Evolutionary conservation across 2,329 filamentous ascomycete genomes (phyloP).

Genomic region (Bretziella fagacearum): DNA sequence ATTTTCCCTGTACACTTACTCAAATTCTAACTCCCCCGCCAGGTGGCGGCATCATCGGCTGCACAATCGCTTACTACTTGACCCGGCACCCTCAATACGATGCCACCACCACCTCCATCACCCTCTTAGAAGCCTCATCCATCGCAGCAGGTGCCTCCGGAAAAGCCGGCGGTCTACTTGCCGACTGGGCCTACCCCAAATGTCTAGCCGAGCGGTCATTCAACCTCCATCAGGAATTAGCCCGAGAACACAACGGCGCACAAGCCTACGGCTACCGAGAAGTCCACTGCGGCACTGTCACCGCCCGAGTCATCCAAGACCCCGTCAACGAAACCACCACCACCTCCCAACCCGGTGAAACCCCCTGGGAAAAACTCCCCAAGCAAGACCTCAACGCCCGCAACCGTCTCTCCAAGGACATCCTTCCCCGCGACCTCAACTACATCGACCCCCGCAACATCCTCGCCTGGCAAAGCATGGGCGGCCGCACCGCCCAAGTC

Average conservation of each 20-base stretch:
- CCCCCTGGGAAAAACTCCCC: constrained; percentile 36
- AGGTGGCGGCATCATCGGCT: constrained; percentile 89
- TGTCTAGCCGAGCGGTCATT: constrained; percentile 77
- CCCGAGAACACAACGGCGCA: constrained; percentile 64
- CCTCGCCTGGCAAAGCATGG: constrained; percentile 66
- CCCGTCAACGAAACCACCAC: background rate
- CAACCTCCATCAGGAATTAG: constrained; percentile 63
- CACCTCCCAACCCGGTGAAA: too few species aligned
- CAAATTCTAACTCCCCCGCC: constrained; percentile 2
- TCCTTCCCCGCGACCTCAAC: constrained; percentile 61
- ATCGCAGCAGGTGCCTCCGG: constrained; percentile 87
- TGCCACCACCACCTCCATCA: constrained; percentile 57
- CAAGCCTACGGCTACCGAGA: constrained; percentile 74
- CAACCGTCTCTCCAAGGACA: constrained; percentile 34
- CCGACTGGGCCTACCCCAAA: constrained; percentile 76
- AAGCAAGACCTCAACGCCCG: constrained; percentile 38
- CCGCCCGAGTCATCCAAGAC: too few species aligned
- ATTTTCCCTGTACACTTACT: background rate
- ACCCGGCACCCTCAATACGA: constrained; percentile 73
- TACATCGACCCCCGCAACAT: constrained; percentile 61
- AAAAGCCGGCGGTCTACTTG: constrained; percentile 83
- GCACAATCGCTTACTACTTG: constrained; percentile 78
- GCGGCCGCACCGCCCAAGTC: constrained; percentile 72
- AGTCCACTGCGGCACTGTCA: constrained; percentile 55
- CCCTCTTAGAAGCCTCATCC: constrained; percentile 67